Evolutionary conservation across 805 yeast genomes (phyloP).

Genomic region (Wickerhamiella nectarea): DNA sequence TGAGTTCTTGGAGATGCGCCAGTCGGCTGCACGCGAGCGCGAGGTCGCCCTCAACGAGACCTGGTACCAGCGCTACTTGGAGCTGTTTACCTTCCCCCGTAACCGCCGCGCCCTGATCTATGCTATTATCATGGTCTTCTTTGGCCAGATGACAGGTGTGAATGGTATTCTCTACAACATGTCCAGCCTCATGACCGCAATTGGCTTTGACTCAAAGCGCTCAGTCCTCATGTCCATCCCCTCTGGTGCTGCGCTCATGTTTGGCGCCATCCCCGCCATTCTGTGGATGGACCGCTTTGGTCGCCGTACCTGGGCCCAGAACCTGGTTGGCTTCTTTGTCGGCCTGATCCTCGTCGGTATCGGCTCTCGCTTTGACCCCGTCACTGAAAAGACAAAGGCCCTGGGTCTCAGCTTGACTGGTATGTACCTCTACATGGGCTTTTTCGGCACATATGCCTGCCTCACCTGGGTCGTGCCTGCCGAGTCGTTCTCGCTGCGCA

Average conservation of each 20-base stretch:
- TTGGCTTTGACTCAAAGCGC: constrained; percentile 39
- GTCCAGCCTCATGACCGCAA: constrained; percentile 41
- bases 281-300: constrained; percentile 29
- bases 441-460: constrained; percentile 54
- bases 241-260: constrained; percentile 48
- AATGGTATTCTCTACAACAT: constrained; percentile 54
- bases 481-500: constrained; percentile 44
- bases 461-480: constrained; percentile 60
- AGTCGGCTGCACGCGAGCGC: constrained; percentile 36
- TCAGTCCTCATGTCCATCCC: constrained; percentile 56
- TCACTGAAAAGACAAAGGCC: constrained; percentile 30
- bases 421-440: constrained; percentile 47
- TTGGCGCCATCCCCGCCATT: constrained; percentile 57
- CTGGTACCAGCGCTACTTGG: constrained; percentile 34
- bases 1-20: constrained; percentile 46
- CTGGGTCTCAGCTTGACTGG: constrained; percentile 52
- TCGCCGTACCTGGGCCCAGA: constrained; percentile 49
- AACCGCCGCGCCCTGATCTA: constrained; percentile 48
- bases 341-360: constrained; percentile 49
- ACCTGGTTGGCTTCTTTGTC: constrained; percentile 41
- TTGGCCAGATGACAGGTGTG: constrained; percentile 48
- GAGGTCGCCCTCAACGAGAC: constrained; percentile 23
- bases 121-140: constrained; percentile 36
- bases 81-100: constrained; percentile 42
- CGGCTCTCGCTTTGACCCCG: constrained; percentile 30